phyloP scores from a whole-genome alignment of 164 flowering plant genomes.

The Kalanchoe fedtschenkoi region DNA sequence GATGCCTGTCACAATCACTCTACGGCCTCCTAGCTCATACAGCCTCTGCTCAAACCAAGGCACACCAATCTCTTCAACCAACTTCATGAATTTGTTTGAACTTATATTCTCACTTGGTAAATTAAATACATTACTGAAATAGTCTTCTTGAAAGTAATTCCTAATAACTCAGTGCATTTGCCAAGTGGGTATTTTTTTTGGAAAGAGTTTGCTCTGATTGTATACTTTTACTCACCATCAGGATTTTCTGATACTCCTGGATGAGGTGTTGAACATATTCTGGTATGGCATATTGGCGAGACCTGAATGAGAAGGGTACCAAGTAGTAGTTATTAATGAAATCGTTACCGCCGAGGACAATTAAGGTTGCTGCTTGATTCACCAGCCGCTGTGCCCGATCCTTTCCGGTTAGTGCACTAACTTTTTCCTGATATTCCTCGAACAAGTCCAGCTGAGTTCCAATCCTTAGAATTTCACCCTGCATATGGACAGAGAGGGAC shows the following conservation, averaged over 20 bases:
- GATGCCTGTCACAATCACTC: conserved; percentile 71
- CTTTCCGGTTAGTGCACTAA: conserved; percentile 17
- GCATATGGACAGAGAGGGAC: conserved; percentile 1
- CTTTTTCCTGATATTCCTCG: conserved; percentile 24
- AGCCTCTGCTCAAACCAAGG: conserved; percentile 30
- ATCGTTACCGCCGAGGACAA: conserved; percentile 38
- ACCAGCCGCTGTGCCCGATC: conserved; percentile 15
- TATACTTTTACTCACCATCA: conserved; percentile 14
- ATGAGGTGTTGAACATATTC: conserved; percentile 27
- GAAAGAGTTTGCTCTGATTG: not conserved
- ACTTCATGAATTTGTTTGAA: not conserved
- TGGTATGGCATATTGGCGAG: conserved; percentile 26
- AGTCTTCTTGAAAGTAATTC: no score
- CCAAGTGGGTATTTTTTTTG: not conserved
- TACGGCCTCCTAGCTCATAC: conserved; percentile 48
- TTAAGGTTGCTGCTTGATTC: conserved; percentile 21
- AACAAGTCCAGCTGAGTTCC: conserved; percentile 23
- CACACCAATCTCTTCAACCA: not conserved
- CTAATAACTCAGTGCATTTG: not conserved
- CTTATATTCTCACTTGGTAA: no score
- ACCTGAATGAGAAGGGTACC: conserved; percentile 33
- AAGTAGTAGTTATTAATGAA: conserved; percentile 42
- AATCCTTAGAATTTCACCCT: conserved; percentile 28
- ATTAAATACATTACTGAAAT: no score
- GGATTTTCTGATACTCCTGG: conserved; percentile 27